These are phyloP conservation scores for Coprinopsis cinerea DNA, from an alignment of 768 basidiomycete genomes.

Conservation along the genomic window DNA sequence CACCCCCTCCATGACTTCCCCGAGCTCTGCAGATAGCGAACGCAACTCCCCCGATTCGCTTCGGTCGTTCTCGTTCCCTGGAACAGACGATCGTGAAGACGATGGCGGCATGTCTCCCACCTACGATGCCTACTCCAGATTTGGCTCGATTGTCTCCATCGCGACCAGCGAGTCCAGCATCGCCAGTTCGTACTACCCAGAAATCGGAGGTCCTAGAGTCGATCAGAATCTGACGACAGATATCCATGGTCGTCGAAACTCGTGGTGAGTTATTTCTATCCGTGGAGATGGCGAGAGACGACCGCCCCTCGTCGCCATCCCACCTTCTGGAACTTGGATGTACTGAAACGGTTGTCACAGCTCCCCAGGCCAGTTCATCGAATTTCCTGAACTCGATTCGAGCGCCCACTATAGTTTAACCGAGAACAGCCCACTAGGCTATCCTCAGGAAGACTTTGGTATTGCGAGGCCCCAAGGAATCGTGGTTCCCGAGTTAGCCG, in stretches of 20 bases:
- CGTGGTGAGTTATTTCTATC: constrained; percentile 4
- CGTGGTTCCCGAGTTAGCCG: constrained; percentile 7
- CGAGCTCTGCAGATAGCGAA: constrained; percentile 45
- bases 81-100: constrained; percentile 37
- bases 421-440: constrained; percentile 6
- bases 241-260: constrained; percentile 11
- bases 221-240: constrained; percentile 6
- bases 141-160: constrained; percentile 56
- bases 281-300: background rate
- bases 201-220: constrained; percentile 3
- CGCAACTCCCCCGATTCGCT: constrained; percentile 50
- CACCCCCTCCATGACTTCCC: constrained; percentile 43
- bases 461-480: constrained; percentile 6
- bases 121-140: constrained; percentile 48
- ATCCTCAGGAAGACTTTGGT: constrained; percentile 11
- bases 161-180: constrained; percentile 56
- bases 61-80: constrained; percentile 40
- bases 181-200: constrained; percentile 27
- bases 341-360: constrained; percentile 1
- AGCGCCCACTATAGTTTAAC: constrained; percentile 6
- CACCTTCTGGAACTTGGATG: background rate
- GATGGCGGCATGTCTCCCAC: constrained; percentile 47
- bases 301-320: background rate
- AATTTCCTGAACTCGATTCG: constrained; percentile 7
- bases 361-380: constrained; percentile 11